Conservation (phyloP, 2,329 filamentous ascomycete genomes). For the Cladophialophora immunda region DNA sequence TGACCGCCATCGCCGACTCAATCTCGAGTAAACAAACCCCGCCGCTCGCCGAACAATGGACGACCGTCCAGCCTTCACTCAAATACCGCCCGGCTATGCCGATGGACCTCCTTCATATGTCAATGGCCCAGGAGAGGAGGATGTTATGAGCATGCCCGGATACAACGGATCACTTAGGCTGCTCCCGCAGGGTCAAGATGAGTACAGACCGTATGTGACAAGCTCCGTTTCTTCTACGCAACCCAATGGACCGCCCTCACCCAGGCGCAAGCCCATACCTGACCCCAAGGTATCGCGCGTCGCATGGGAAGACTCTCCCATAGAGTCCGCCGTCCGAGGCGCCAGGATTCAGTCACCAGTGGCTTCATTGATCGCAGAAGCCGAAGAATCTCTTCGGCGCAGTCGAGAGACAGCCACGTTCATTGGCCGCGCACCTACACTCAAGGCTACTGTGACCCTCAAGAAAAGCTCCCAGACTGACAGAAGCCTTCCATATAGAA, state of each 20-base stretch:
- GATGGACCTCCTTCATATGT: conserved; percentile 56
- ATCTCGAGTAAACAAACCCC: conserved; percentile 32
- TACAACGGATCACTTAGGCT: conserved; percentile 56
- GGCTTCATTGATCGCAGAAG: conserved; percentile 36
- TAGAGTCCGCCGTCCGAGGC: conserved; percentile 20
- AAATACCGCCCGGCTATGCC: conserved; percentile 47
- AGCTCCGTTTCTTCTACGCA: conserved; percentile 33
- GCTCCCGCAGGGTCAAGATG: conserved; percentile 51
- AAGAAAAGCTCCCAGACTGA: conserved; percentile 39
- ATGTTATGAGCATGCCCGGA: conserved; percentile 44
- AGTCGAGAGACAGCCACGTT: conserved; percentile 30
- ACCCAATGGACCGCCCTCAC: conserved; percentile 25
- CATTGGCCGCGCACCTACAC: conserved; percentile 36
- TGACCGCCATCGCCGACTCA: conserved; percentile 18
- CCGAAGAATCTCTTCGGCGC: conserved; percentile 32
- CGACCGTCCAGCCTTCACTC: conserved; percentile 39
- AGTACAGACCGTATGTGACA: conserved; percentile 52
- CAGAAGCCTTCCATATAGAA: conserved; percentile 42
- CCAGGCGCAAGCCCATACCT: conserved; percentile 39
- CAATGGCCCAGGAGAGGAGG: conserved; percentile 43
- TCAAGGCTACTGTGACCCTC: conserved; percentile 41
- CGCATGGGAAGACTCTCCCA: conserved; percentile 34
- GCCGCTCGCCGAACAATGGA: conserved; percentile 31
- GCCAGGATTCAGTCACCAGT: conserved; percentile 35
- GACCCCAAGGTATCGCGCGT: conserved; percentile 32